Base-by-base conservation (phyloP, 1,284 basidiomycete species). In the Trichosporon sp. region DNA sequence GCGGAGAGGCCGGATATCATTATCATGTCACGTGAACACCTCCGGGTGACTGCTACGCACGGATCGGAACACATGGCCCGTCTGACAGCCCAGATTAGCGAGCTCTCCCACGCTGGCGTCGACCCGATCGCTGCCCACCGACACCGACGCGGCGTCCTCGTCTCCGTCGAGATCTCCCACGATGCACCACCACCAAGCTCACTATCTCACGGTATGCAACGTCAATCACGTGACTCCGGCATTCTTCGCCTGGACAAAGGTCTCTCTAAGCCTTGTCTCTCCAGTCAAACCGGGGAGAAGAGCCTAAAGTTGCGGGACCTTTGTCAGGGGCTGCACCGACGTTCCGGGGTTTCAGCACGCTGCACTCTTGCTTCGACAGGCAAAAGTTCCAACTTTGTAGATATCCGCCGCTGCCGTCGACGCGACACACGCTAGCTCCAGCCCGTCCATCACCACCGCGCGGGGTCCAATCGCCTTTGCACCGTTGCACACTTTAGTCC, bases 291-390 rank as follows among this genome's bases (percentile, higher is more conserved):
- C 49, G 49, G 49, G 49, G 25, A 54, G 49, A 29, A 3, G 49
- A n/a, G 25, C 49, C 49, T 54, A 54, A 54, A 54, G 49, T 54
- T 54, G 49, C 49, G 49, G 49, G 49, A 54, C 49, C 49, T 29
- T 27, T 54, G 25, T 29, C 49, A 54, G 49, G 49, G 49, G 49
- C 25, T n/a, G 25, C 49, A 54, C 13, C 49, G 49, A 54, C 49
- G 49, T 54, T 54, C 49, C 49, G 49, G 7, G 49, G 25, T 54
- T 54, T 54, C 49, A 54, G 31, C 49, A 14, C 27, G 14, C 49
- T 29, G 27, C 49, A n/a, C n/a, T 23, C 25, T 54, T 27, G 49
- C 49, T 44, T 44, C 40, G 40, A 44, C 40, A 44, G 40, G 40
- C 25, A 54, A 54, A 54, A 54, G 49, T 54, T 54, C 25, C 25